phyloP scores from a whole-genome alignment of 2,329 filamentous ascomycete species.

The Paramyrothecium roridum region DNA sequence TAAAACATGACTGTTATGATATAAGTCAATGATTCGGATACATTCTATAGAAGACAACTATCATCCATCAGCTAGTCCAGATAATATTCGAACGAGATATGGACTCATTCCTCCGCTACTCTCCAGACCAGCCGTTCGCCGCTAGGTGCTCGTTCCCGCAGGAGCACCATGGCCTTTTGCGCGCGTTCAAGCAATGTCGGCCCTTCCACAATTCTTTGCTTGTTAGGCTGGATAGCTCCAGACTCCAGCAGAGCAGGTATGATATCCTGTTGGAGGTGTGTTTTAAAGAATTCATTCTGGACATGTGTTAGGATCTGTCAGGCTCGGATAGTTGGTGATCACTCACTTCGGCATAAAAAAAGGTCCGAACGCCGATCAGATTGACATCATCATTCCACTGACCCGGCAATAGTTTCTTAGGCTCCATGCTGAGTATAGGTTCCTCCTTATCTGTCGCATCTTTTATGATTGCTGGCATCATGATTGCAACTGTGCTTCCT shows the following conservation, averaged over 20 bases:
- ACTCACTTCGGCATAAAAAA: conserved; percentile 47
- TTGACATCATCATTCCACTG: conserved; percentile 52
- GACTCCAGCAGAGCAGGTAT: conserved; percentile 40
- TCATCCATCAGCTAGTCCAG: neutral
- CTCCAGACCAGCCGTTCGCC: conserved; percentile 32
- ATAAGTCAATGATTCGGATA: too few species aligned
- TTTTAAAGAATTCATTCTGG: conserved; percentile 50
- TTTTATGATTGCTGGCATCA: conserved; percentile 57
- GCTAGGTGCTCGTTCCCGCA: conserved; percentile 29
- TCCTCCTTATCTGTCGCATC: conserved; percentile 43
- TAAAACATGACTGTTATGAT: too few species aligned
- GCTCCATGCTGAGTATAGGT: conserved; percentile 55
- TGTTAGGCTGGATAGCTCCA: conserved; percentile 32
- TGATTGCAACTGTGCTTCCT: conserved; percentile 51
- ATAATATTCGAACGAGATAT: too few species aligned
- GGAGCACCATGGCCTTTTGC: conserved; percentile 23
- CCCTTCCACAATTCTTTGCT: conserved; percentile 32
- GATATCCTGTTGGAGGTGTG: conserved; percentile 48
- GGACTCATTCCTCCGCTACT: conserved; percentile 6
- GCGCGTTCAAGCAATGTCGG: conserved; percentile 26
- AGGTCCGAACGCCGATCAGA: conserved; percentile 45
- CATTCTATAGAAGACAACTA: neutral
- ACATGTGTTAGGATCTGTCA: neutral
- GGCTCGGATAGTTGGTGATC: too few species aligned
- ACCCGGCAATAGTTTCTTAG: conserved; percentile 28